These are phyloP conservation scores for Trypanosoma vivax DNA, from an alignment of 208 protist genomes.

Conservation along the genomic window DNA sequence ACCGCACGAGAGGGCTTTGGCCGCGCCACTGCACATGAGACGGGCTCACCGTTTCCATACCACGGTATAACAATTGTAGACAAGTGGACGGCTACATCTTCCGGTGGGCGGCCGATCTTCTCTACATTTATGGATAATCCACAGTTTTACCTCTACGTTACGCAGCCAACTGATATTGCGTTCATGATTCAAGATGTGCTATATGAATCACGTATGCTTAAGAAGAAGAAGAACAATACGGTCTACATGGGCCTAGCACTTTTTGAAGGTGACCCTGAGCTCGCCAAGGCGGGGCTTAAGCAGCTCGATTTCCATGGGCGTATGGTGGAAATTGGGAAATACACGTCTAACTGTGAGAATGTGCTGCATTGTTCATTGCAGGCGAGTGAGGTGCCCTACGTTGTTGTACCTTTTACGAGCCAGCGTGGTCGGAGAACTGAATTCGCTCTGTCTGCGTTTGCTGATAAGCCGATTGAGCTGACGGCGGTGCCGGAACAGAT, in stretches of 20 bases:
- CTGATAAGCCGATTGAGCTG: constrained; percentile 70
- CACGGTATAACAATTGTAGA: constrained; percentile 82
- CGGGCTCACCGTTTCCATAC: constrained; percentile 70
- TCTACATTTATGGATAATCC: constrained; percentile 91
- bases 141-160: constrained; percentile 81
- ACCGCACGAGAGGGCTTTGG: constrained; percentile 75
- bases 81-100: constrained; percentile 67
- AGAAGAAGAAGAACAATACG: constrained; percentile 82
- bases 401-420: constrained; percentile 86
- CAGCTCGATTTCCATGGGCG: constrained; percentile 87
- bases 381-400: constrained; percentile 72
- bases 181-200: constrained; percentile 87
- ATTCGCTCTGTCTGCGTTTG: constrained; percentile 84
- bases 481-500: constrained; percentile 79
- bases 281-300: constrained; percentile 74
- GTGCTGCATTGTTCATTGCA: constrained; percentile 77
- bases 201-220: constrained; percentile 81
- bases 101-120: constrained; percentile 81
- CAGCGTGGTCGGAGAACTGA: constrained; percentile 72
- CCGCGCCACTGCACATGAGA: constrained; percentile 75
- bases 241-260: constrained; percentile 89
- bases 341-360: constrained; percentile 90
- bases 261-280: constrained; percentile 72
- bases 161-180: constrained; percentile 58
- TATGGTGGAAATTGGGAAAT: constrained; percentile 82